Percentiles rank a stretch among this genome's conserved stretches.
Evolutionary conservation across 2,329 filamentous ascomycete genomes (phyloP).

Genomic region (Epichloe sibirici): DNA sequence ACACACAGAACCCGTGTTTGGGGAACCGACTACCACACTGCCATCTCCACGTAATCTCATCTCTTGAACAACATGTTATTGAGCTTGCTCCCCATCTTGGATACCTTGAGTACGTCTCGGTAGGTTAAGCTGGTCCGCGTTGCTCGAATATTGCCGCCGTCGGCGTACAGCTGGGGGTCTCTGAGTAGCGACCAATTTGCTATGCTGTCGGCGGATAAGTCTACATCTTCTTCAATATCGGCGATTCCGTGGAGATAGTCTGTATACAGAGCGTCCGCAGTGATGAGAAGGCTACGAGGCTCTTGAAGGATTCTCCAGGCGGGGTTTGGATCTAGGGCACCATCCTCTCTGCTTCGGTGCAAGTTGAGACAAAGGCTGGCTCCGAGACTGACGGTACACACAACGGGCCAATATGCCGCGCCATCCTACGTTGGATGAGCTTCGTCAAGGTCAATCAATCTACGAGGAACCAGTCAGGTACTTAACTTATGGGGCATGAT

Average conservation of each 20-base stretch:
- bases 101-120: constrained; percentile 75
- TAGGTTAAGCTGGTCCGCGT: constrained; percentile 66
- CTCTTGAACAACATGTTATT: constrained; percentile 38
- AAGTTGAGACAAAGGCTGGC: constrained; percentile 68
- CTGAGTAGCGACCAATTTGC: constrained; percentile 61
- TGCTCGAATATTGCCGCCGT: constrained; percentile 43
- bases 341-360: constrained; percentile 49
- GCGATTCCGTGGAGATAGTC: constrained; percentile 66
- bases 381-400: constrained; percentile 82
- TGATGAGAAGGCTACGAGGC: constrained; percentile 67
- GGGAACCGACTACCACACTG: background rate
- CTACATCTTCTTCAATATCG: constrained; percentile 51
- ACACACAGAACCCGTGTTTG: background rate
- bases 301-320: constrained; percentile 63
- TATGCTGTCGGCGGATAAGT: constrained; percentile 48
- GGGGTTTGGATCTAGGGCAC: constrained; percentile 39
- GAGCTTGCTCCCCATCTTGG: constrained; percentile 57
- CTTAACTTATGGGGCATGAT: constrained; percentile 83
- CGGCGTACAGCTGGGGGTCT: constrained; percentile 29
- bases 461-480: constrained; percentile 12
- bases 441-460: constrained; percentile 8
- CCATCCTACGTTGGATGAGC: constrained; percentile 50
- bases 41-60: constrained; percentile 3
- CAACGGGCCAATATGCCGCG: constrained; percentile 70
- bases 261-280: constrained; percentile 54